Percentiles rank a stretch among this genome's conserved stretches.
Conservation (phyloP, 805 yeast genomes). For the Yueomyces sp. region DNA sequence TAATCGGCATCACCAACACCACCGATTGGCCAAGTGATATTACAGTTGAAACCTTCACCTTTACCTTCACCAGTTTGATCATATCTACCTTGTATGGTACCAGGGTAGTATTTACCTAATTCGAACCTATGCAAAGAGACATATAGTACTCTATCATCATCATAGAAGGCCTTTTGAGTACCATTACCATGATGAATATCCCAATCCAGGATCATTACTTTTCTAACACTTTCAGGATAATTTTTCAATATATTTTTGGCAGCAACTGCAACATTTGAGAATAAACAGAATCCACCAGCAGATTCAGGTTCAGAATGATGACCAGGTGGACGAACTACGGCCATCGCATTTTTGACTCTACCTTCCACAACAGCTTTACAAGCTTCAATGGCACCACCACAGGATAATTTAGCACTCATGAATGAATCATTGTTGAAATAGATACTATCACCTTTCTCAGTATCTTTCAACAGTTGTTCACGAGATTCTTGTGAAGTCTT, state of each 20-base stretch:
- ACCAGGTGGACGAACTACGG: conserved; percentile 97
- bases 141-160: conserved; percentile 84
- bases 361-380: conserved; percentile 93
- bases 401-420: conserved; percentile 76
- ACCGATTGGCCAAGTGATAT: conserved; percentile 85
- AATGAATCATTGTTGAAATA: conserved; percentile 86
- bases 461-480: conserved; percentile 63
- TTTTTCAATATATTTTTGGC: conserved; percentile 69
- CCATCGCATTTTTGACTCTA: conserved; percentile 77
- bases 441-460: conserved; percentile 88
- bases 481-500: conserved; percentile 67
- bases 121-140: conserved; percentile 89
- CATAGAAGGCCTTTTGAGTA: conserved; percentile 81
- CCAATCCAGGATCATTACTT: conserved; percentile 85
- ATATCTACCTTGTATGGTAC: conserved; percentile 73
- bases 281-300: conserved; percentile 94
- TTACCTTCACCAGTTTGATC: conserved; percentile 72
- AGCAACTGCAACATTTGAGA: conserved; percentile 94
- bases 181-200: conserved; percentile 99
- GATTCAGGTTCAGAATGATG: conserved; percentile 98
- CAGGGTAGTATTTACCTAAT: conserved; percentile 86
- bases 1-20: conserved; percentile 96
- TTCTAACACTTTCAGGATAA: conserved; percentile 80
- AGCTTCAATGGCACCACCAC: conserved; percentile 96
- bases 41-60: conserved; percentile 81